Evolutionary conservation across 2,329 filamentous ascomycete species (phyloP).

Genomic region (Epichloe typhina): DNA sequence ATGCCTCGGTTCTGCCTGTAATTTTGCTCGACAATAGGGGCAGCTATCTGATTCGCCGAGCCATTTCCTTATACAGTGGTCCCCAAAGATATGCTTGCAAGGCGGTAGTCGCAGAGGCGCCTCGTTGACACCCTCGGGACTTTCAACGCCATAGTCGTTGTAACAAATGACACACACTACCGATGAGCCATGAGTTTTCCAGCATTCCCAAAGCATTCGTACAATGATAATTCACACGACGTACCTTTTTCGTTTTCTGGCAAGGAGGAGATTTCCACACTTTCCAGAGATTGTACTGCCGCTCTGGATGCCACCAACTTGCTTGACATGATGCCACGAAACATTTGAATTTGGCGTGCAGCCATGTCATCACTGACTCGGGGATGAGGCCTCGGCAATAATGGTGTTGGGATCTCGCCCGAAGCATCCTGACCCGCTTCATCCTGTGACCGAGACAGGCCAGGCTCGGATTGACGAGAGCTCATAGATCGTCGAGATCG

Average conservation of each 20-base stretch:
- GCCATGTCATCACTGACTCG: constrained; percentile 18
- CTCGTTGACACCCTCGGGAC: constrained; percentile 45
- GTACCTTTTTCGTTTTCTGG: constrained; percentile 34
- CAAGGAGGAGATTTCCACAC: constrained; percentile 31
- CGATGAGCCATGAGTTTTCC: not conserved
- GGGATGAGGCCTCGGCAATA: not conserved
- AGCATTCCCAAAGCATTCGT: not conserved
- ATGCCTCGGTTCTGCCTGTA: constrained; percentile 34
- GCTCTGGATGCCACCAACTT: constrained; percentile 35
- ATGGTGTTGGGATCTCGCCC: not conserved
- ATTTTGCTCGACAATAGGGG: constrained; percentile 50
- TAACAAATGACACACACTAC: constrained; percentile 52
- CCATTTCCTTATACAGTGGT: constrained; percentile 53
- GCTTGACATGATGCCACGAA: constrained; percentile 29
- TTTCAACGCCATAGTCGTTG: constrained; percentile 43
- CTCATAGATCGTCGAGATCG: constrained; percentile 15
- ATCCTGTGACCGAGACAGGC: constrained; percentile 12
- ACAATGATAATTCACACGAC: constrained; percentile 9
- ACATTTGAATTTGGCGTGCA: constrained; percentile 29
- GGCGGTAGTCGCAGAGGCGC: constrained; percentile 43
- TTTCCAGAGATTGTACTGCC: constrained; percentile 33
- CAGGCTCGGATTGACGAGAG: constrained; percentile 12
- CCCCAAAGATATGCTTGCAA: constrained; percentile 52
- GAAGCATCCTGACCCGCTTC: constrained; percentile 5
- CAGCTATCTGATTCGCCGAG: constrained; percentile 49